Conservation (phyloP, 345 rosid genomes). For the Eucalyptus sp. region DNA sequence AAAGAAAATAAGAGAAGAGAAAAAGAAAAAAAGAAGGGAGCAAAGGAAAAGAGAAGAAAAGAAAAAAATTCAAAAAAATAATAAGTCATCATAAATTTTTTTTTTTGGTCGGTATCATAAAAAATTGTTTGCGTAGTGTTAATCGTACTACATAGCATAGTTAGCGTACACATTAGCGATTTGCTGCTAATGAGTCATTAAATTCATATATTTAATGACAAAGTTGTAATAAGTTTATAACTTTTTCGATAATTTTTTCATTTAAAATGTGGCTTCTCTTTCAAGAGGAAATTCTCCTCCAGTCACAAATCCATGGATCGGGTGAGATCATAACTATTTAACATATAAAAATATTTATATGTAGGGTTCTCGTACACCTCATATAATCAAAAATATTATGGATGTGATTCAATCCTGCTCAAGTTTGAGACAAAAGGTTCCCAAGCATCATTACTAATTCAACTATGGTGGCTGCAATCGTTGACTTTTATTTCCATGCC, state of each 20-base stretch:
- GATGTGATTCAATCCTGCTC: not conserved
- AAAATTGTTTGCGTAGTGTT: fast-evolving
- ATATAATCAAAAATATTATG: not conserved
- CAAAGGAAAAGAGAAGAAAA: too few relatives aligned
- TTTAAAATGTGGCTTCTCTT: not conserved
- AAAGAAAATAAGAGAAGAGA: too few relatives aligned
- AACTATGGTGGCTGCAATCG: not conserved
- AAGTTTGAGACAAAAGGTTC: not conserved
- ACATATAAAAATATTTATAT: not conserved
- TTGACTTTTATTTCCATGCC: not conserved
- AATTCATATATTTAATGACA: fast-evolving
- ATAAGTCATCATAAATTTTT: too few relatives aligned
- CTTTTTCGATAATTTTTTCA: not conserved
- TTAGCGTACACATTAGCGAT: fast-evolving
- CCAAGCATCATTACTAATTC: not conserved
- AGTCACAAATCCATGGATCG: not conserved
- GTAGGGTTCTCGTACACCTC: not conserved
- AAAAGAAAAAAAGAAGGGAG: too few relatives aligned
- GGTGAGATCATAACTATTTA: not conserved
- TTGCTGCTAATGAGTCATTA: too few relatives aligned
- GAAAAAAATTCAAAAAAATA: too few relatives aligned
- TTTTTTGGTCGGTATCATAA: too few relatives aligned
- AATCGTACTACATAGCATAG: too few relatives aligned
- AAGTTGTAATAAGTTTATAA: too few relatives aligned
- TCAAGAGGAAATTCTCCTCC: fast-evolving